These are phyloP conservation scores for Phytophthora parvispora DNA, from an alignment of 352 stramenopile genomes.

Conservation along the genomic window DNA sequence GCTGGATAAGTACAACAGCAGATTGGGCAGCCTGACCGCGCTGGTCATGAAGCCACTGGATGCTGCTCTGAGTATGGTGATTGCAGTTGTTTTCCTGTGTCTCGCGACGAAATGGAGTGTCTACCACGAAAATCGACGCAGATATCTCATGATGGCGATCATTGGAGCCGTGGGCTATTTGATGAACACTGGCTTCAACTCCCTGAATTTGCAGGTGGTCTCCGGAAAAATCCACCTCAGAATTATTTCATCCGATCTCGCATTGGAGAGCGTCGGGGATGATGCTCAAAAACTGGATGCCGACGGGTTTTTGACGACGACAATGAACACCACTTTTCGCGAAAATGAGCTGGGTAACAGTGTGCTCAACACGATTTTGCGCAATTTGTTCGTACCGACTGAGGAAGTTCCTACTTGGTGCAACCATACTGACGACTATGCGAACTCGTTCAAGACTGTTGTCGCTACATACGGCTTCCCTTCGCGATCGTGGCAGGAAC, in stretches of 20 bases:
- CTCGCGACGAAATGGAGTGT: constrained; percentile 8
- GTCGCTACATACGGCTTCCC: constrained; percentile 5
- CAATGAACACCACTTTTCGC: neutral
- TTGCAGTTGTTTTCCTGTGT: constrained; percentile 8
- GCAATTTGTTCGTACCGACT: neutral
- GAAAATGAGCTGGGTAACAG: neutral
- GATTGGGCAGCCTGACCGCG: constrained; percentile 2
- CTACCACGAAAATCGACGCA: constrained; percentile 8
- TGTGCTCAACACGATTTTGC: constrained; percentile 1
- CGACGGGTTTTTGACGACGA: neutral
- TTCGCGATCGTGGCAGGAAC: constrained; percentile 2
- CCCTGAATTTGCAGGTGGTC: constrained; percentile 19
- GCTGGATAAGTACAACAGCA: constrained; percentile 17
- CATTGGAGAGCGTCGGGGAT: constrained; percentile 4
- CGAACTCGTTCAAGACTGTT: neutral
- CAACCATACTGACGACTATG: neutral
- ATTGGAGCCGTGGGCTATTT: constrained; percentile 16
- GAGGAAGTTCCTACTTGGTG: constrained; percentile 4
- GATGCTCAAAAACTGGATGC: neutral
- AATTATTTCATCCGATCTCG: constrained; percentile 7
- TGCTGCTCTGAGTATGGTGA: constrained; percentile 14
- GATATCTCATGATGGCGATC: constrained; percentile 3
- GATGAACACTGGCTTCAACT: constrained; percentile 24
- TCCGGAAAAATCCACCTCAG: constrained; percentile 1
- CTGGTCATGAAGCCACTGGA: constrained; percentile 20